Percentiles rank a stretch among this genome's conserved stretches.
Evolutionary conservation across 2,329 filamentous ascomycete genomes (phyloP).

Genomic region (Clonostachys sp.): DNA sequence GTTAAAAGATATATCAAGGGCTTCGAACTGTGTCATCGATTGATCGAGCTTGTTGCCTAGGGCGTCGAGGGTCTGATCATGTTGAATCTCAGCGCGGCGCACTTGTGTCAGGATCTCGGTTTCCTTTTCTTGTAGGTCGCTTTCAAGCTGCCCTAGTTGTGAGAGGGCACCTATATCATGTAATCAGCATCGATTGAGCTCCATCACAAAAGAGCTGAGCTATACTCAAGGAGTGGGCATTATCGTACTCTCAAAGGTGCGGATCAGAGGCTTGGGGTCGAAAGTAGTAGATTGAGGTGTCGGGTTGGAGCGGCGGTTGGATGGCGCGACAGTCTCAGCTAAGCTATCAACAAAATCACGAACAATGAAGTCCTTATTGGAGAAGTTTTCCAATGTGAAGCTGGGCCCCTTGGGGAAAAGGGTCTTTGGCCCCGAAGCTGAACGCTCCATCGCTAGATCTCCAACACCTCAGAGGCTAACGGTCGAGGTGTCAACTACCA

Average conservation of each 20-base stretch:
- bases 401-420: slow-evolving; percentile 75
- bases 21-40: slow-evolving; percentile 88
- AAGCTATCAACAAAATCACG: slow-evolving; percentile 95
- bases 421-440: slow-evolving; percentile 49
- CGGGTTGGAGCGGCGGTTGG: slow-evolving; percentile 70
- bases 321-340: slow-evolving; percentile 77
- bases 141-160: slow-evolving; percentile 65
- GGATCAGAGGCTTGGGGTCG: slow-evolving; percentile 94
- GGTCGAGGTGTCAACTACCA: too few species aligned
- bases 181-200: background rate
- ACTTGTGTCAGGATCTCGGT: slow-evolving; percentile 89
- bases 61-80: slow-evolving; percentile 85
- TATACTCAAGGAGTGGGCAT: background rate
- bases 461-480: too few species aligned
- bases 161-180: slow-evolving; percentile 51
- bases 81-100: slow-evolving; percentile 84
- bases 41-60: slow-evolving; percentile 86
- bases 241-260: slow-evolving; percentile 75
- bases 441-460: slow-evolving; percentile 31
- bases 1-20: slow-evolving; percentile 79
- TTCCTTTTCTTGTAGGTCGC: slow-evolving; percentile 84
- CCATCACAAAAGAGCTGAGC: background rate
- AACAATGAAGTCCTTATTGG: slow-evolving; percentile 90
- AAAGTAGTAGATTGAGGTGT: slow-evolving; percentile 57
- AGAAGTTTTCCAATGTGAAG: slow-evolving; percentile 86